Conservation (phyloP, 768 basidiomycete species). For the Plicaturopsis crispa region DNA sequence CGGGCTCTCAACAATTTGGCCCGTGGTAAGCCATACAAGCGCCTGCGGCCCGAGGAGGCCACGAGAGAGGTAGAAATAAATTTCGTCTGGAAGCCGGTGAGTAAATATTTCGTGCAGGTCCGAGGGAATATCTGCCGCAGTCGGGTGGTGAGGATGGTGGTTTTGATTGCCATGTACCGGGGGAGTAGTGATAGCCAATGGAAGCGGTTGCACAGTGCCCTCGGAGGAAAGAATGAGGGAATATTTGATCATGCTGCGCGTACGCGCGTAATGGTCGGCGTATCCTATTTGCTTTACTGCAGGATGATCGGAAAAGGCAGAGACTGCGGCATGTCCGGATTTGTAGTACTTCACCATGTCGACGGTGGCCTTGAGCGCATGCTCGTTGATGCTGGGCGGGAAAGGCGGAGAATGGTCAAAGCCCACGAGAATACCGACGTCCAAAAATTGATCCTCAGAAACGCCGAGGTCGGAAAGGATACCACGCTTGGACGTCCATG, state of each 20-base stretch:
- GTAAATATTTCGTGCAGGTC: slow-evolving; percentile 97
- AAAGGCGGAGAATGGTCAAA: slow-evolving; percentile 76
- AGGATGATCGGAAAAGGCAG: slow-evolving; percentile 73
- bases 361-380: slow-evolving; percentile 76
- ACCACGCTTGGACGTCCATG: slow-evolving; percentile 73
- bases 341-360: slow-evolving; percentile 94
- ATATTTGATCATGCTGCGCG: slow-evolving; percentile 88
- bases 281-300: slow-evolving; percentile 77
- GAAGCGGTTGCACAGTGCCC: slow-evolving; percentile 72
- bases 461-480: slow-evolving; percentile 64
- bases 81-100: slow-evolving; percentile 87
- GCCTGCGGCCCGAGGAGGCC: slow-evolving; percentile 86
- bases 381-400: slow-evolving; percentile 76
- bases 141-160: slow-evolving; percentile 60
- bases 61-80: slow-evolving; percentile 93
- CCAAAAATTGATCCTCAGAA: slow-evolving; percentile 87
- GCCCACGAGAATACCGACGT: slow-evolving; percentile 87
- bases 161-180: slow-evolving; percentile 41
- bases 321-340: slow-evolving; percentile 75
- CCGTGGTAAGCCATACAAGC: slow-evolving; percentile 90
- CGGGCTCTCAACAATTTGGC: slow-evolving; percentile 76
- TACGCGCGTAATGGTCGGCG: slow-evolving; percentile 79
- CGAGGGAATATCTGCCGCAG: slow-evolving; percentile 79
- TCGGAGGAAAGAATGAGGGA: slow-evolving; percentile 87
- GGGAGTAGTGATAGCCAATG: slow-evolving; percentile 51